These are phyloP conservation scores for Comarum palustre DNA, from an alignment of 306 rosid genomes.

Conservation along the genomic window DNA sequence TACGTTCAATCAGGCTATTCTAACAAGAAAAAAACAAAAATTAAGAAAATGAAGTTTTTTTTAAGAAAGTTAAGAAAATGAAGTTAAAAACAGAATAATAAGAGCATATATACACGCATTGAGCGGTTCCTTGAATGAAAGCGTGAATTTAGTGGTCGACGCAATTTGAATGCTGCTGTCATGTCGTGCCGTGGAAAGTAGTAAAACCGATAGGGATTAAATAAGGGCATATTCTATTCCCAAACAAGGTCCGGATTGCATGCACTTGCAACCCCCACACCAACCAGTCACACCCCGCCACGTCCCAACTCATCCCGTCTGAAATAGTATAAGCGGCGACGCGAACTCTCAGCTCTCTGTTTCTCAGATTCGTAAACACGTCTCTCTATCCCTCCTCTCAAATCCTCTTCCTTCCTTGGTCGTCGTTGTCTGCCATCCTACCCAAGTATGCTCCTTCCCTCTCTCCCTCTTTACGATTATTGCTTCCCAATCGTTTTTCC, in stretches of 20 bases:
- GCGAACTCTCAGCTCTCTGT: background rate
- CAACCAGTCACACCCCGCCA: constrained; percentile 3
- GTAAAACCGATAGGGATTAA: no score
- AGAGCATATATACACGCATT: no score
- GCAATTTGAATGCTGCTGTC: background rate
- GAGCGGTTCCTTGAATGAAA: background rate
- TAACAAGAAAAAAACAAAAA: no score
- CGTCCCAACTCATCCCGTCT: background rate
- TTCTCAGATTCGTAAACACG: constrained; percentile 14
- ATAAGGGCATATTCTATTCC: no score
- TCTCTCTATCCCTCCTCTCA: background rate
- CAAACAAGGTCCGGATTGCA: no score
- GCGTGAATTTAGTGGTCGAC: background rate
- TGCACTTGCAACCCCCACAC: background rate
- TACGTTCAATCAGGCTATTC: no score
- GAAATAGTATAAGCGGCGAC: constrained; percentile 24
- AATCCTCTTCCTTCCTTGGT: no score
- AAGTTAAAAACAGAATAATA: no score
- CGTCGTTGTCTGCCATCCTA: constrained; percentile 27
- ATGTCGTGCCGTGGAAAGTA: background rate
- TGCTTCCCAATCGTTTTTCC: no score
- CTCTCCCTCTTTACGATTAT: background rate
- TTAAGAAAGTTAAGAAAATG: no score
- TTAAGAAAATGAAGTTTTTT: no score
- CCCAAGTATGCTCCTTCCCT: constrained; percentile 27